A percentile compares a stretch with the other conserved stretches of the same genome.
Conservation (phyloP, 352 stramenopile genomes). For the Thraustochytrium striatum region DNA sequence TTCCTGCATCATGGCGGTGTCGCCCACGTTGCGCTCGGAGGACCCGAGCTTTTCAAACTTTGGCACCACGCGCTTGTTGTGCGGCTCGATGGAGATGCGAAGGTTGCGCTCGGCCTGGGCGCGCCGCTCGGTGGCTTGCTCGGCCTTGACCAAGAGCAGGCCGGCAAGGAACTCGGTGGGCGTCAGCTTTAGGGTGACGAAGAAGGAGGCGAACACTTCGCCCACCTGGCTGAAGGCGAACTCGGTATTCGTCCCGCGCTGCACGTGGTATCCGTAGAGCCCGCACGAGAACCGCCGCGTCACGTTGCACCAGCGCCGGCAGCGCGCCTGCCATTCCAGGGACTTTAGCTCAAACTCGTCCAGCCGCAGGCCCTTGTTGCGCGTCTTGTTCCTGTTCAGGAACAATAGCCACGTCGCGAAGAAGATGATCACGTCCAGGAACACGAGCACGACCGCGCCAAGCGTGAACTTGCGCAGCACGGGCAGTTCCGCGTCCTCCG, state of each 20-base stretch:
- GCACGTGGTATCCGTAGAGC: not conserved
- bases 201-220: not conserved
- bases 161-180: not conserved
- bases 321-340: not conserved
- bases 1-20: not conserved
- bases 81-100: not conserved
- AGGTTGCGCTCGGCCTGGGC: not conserved
- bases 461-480: not conserved
- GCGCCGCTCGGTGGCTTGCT: not conserved
- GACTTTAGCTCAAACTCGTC: not conserved
- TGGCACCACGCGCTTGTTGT: not conserved
- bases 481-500: not conserved
- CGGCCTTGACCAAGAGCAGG: not conserved
- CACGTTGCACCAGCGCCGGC: not conserved
- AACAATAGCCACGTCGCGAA: not conserved
- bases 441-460: not conserved
- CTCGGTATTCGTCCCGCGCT: not conserved
- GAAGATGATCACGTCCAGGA: not conserved
- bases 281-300: not conserved
- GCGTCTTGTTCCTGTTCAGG: not conserved
- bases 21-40: not conserved
- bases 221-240: slow-evolving; percentile 1
- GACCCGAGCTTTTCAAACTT: not conserved
- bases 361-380: not conserved
- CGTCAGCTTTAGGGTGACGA: not conserved